Evolutionary conservation across 2,329 filamentous ascomycete genomes (phyloP).

Genomic region (Metarhizium anisopliae): DNA sequence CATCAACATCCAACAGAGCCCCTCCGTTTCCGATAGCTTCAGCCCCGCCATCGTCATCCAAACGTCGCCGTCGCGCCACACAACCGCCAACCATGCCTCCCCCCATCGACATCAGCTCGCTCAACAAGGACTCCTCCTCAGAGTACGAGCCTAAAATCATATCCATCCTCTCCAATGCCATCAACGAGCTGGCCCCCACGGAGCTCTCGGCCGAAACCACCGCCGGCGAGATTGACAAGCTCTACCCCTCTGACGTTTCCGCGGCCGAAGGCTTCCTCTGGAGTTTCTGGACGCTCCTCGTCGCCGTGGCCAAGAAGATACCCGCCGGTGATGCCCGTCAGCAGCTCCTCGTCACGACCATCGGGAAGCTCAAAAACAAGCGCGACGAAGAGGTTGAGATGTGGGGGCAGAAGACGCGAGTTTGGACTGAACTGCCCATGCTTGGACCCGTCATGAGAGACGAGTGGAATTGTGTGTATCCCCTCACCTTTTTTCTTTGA

Average conservation of each 20-base stretch:
- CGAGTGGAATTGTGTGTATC: slow-evolving; percentile 19
- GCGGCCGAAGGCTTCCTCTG: slow-evolving; percentile 19
- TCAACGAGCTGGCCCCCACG: slow-evolving; percentile 12
- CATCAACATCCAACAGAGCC: not conserved
- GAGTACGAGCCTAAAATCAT: slow-evolving; percentile 12
- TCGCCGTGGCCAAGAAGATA: slow-evolving; percentile 15
- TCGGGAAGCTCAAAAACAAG: slow-evolving; percentile 15
- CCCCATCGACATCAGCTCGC: slow-evolving; percentile 2
- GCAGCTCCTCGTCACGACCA: slow-evolving; percentile 13
- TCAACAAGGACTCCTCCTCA: slow-evolving; percentile 1
- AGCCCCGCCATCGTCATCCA: not conserved
- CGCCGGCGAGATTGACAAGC: slow-evolving; percentile 16
- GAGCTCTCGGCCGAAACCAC: slow-evolving; percentile 11
- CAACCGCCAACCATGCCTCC: slow-evolving; percentile 1
- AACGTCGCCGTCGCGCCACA: not conserved
- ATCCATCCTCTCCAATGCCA: slow-evolving; percentile 14
- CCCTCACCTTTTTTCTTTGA: not conserved
- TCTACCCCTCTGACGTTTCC: slow-evolving; percentile 11
- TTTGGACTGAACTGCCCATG: slow-evolving; percentile 23
- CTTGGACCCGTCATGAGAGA: slow-evolving; percentile 20
- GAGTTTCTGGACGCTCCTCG: slow-evolving; percentile 19
- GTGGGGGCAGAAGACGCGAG: slow-evolving; percentile 15
- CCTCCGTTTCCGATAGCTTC: not conserved
- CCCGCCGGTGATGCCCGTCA: slow-evolving; percentile 17
- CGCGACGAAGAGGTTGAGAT: slow-evolving; percentile 16